phyloP scores from a whole-genome alignment of 2,329 filamentous ascomycete genomes.

The Clarireedia monteithiana region DNA sequence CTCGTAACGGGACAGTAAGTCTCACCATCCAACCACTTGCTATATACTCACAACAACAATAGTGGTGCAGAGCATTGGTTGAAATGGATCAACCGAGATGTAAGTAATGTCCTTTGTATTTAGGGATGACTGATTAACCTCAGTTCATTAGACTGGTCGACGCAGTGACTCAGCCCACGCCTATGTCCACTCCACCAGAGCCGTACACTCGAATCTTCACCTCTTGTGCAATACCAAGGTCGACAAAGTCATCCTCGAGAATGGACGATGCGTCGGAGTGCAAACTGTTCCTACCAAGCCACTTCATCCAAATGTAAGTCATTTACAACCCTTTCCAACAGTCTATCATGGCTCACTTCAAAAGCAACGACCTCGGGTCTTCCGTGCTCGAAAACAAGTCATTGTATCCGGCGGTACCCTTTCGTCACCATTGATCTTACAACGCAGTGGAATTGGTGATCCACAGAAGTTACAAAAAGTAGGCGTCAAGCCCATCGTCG shows the following conservation, averaged over 20 bases:
- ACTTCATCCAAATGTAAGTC: constrained; percentile 41
- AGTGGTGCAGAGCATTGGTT: constrained; percentile 72
- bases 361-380: constrained; percentile 27
- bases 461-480: constrained; percentile 39
- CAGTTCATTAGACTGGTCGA: constrained; percentile 48
- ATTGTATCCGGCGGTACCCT: constrained; percentile 35
- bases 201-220: constrained; percentile 53
- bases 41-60: not conserved
- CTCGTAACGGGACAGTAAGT: constrained; percentile 47
- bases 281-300: constrained; percentile 65
- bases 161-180: constrained; percentile 71
- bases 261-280: constrained; percentile 62
- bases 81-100: constrained; percentile 73
- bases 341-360: constrained; percentile 15
- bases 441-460: constrained; percentile 53
- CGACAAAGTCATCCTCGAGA: constrained; percentile 44
- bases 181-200: constrained; percentile 69
- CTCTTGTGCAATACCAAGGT: constrained; percentile 52
- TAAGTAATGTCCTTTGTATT: constrained; percentile 21
- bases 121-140: not conserved
- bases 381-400: constrained; percentile 36
- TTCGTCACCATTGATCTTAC: constrained; percentile 40
- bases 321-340: not conserved
- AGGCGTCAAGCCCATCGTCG: constrained; percentile 38
- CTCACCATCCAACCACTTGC: not conserved